Base-by-base conservation (phyloP, 2,329 filamentous ascomycete genomes). In the Penicillium brevicompactum region DNA sequence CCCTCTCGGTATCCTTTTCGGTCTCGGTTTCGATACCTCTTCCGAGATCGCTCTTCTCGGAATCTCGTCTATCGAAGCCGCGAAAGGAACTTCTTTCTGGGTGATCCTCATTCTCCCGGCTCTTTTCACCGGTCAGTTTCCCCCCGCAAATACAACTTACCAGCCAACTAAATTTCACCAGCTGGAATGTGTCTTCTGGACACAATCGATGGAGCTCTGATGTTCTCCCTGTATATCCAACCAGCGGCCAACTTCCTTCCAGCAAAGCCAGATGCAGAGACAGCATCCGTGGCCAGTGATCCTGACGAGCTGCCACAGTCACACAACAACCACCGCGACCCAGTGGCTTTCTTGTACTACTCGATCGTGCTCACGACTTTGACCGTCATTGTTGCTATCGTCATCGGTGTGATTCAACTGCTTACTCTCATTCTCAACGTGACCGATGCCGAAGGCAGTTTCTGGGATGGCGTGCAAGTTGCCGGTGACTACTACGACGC, bases 181-280 rank as follows among this genome's bases (percentile, higher is more conserved):
- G 91, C 89, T 1, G 94, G 91, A 55, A 97, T 99, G 94, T 97
- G 92, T 72, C 82, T 97, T 21, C 80, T 97, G 5, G 94, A 97
- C 74, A 97, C 92, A 0, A 89, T 87, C 0, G 94, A 97, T 66
- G 93, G 93, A 22, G 93, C 93, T 1, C 81, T 97, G 18, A 97
- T 97, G 92, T 92, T 96, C 85, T 87, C 89, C 0, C 80, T 97
- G 1, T 97, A 99, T 74, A 92, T 92, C 32, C 76, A 78, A 54
- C 77, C 76, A 2, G 73, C 75, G 18, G 61, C 68, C 13, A 74
- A 76, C 57, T 76, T 75, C 60, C 69, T 76, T 10, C 67, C 71
- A 0, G 49, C 63, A 2, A 70, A 71, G 44, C 59, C 56, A 24
- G 64, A 64, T 49, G 57, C 64, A 2, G 60, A 62, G 4, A 41